Base-by-base conservation (phyloP, 176 grass and related monocot species). In the Themeda triandra region DNA sequence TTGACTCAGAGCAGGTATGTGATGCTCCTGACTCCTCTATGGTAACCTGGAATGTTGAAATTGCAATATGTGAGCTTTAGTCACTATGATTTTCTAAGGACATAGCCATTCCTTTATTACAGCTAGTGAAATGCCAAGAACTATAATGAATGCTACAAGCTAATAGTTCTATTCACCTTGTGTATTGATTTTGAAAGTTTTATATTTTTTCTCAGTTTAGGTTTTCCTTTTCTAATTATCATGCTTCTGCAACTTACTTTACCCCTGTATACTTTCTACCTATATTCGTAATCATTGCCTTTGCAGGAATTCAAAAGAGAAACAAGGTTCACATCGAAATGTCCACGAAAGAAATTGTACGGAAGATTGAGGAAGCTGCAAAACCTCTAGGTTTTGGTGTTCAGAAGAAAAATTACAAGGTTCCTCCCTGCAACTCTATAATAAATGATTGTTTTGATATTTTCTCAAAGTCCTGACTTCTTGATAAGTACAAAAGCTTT, bases 391-490 rank as follows among this genome's bases (percentile, higher is more conserved):
- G 96, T 62, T 99, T 96, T 40, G 96, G 94, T 78, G 69, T 96
- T 89, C 96, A 94, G 75, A 99, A 96, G 89, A 96, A 93, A 93
- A 96, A 96, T 69, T 99, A 92, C 89, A 96, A 96, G 96, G 93
- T 94, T n/a, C 24, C 10, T 32, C 1, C 32, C 19, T 5, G 39
- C 28, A 77, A 79, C 62, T 35, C 23, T 59, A 37, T 37, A 73
- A 37, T 36, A 58, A 45, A 15, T 37, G 11, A 37, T 8, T 66
- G 18, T 69, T 5, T 21, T 0, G 28, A 9, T 41, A 63, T 27
- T 28, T 77, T 45, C 15, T 17, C 32, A 18, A 70, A 45, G 6
- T 36, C 12, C 12, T 8, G 5, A 10, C 19, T 82, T 77, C 2
- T 66, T 15, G 7, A 79, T 37, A 40, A 49, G 48, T 1, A 48